Conservation (phyloP, 2,329 filamentous ascomycete species). For the Xylaria multiplex region DNA sequence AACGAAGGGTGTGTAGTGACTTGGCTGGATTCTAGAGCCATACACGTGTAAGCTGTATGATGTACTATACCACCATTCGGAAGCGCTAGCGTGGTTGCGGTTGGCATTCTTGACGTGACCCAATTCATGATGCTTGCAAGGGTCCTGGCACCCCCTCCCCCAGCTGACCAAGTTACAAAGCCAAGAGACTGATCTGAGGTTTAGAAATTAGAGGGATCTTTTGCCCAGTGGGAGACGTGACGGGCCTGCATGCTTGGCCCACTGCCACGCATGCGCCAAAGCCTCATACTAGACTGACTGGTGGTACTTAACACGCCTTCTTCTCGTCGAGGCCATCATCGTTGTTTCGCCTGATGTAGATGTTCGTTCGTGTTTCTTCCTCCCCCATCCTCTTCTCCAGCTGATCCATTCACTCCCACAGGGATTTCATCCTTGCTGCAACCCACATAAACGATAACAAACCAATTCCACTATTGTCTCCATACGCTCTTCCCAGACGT, state of each 20-base stretch:
- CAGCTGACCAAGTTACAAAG: conserved; percentile 37
- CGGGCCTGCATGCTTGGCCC: conserved; percentile 44
- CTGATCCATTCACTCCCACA: conserved; percentile 27
- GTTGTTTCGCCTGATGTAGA: conserved; percentile 29
- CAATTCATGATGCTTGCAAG: conserved; percentile 31
- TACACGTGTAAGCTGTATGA: conserved; percentile 36
- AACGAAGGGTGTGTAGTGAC: conserved; percentile 21
- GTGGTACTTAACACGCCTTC: conserved; percentile 45
- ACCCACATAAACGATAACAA: conserved; percentile 24
- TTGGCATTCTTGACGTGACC: conserved; percentile 31
- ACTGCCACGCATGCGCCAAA: conserved; percentile 48
- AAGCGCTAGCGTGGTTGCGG: conserved; percentile 35
- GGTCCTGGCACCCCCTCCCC: conserved; percentile 15
- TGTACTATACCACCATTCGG: conserved; percentile 37
- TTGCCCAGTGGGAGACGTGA: conserved; percentile 39
- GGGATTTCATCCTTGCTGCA: conserved; percentile 26
- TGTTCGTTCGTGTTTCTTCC: conserved; percentile 35
- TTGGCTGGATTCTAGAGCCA: conserved; percentile 29
- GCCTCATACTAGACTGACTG: conserved; percentile 49
- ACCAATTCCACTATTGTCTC: conserved; percentile 15
- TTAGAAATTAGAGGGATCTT: conserved; percentile 43
- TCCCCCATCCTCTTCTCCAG: conserved; percentile 18
- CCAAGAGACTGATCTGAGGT: conserved; percentile 42
- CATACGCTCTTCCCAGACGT: conserved; percentile 16
- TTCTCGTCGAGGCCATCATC: conserved; percentile 33